phyloP scores from a whole-genome alignment of 1,284 basidiomycete species.

The Thecaphora thlaspeos region DNA sequence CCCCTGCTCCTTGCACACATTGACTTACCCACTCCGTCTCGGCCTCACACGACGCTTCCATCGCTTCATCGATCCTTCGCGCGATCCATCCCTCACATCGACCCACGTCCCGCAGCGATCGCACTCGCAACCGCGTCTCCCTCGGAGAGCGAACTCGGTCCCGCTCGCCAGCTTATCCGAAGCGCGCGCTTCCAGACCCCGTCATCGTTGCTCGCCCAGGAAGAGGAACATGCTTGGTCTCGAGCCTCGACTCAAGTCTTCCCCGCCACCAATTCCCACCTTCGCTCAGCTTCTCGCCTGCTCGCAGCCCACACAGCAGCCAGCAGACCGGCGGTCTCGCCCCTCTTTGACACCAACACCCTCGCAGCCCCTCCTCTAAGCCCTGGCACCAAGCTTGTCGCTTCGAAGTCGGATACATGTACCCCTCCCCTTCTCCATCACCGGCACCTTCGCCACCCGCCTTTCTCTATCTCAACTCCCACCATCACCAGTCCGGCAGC shows the following conservation, averaged over 20 bases:
- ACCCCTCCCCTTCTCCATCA: conserved; percentile 47
- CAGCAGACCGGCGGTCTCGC: too few species aligned
- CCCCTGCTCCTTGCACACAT: too few species aligned
- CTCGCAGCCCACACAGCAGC: neutral
- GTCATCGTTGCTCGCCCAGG: neutral
- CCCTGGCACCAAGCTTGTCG: neutral
- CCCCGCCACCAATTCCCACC: neutral
- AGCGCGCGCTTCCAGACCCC: neutral
- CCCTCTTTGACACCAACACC: neutral
- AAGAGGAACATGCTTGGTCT: conserved; percentile 3
- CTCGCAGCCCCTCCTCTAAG: neutral
- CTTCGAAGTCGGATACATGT: conserved; percentile 36
- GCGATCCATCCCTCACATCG: neutral
- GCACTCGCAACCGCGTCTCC: too few species aligned
- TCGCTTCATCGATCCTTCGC: too few species aligned
- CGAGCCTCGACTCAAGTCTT: neutral
- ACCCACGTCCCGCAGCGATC: too few species aligned
- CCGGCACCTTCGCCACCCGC: conserved; percentile 52
- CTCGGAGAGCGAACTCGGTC: too few species aligned
- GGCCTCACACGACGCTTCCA: too few species aligned
- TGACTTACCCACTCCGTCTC: too few species aligned
- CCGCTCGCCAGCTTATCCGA: too few species aligned
- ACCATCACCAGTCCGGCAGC: conserved; percentile 34
- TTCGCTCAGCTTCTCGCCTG: neutral
- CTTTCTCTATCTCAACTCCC: conserved; percentile 45